Evolutionary conservation across 2,329 filamentous ascomycete genomes (phyloP).

Genomic region (Trichoderma sp.): DNA sequence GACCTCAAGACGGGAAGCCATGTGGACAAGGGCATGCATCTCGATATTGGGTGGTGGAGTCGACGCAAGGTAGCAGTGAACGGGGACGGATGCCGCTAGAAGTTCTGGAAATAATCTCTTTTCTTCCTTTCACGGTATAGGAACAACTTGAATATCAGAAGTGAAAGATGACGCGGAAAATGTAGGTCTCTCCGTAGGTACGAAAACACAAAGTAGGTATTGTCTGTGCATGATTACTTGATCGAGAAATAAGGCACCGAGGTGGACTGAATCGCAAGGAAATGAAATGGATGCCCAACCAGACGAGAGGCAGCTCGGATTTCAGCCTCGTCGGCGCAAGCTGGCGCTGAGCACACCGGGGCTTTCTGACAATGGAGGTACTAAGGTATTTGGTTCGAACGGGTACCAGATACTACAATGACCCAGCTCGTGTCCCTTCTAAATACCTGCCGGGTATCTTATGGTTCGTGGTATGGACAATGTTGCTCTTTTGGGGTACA

Average conservation of each 20-base stretch:
- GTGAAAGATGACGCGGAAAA: background rate
- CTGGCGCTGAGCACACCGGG: slow-evolving; percentile 16
- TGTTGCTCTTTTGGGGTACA: too few species aligned
- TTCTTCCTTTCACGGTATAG: background rate
- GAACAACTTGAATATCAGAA: background rate
- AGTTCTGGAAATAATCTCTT: too few species aligned
- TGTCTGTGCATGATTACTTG: too few species aligned
- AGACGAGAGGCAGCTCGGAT: background rate
- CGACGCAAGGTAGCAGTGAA: background rate
- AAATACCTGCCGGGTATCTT: too few species aligned
- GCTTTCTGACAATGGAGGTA: too few species aligned
- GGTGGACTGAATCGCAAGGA: background rate
- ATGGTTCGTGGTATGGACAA: too few species aligned
- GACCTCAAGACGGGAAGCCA: background rate
- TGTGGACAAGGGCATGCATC: background rate
- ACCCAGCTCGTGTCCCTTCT: too few species aligned
- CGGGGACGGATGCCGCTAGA: background rate
- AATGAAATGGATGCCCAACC: slow-evolving; percentile 13
- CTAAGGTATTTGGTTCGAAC: too few species aligned
- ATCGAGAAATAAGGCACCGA: background rate
- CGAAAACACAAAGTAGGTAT: too few species aligned
- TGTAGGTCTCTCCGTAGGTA: too few species aligned
- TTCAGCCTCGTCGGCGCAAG: slow-evolving; percentile 22
- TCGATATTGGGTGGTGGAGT: background rate
- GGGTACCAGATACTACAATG: too few species aligned